These are phyloP conservation scores for Nicotiana knightiana DNA, from an alignment of 257 asterid genomes.

Conservation along the genomic window DNA sequence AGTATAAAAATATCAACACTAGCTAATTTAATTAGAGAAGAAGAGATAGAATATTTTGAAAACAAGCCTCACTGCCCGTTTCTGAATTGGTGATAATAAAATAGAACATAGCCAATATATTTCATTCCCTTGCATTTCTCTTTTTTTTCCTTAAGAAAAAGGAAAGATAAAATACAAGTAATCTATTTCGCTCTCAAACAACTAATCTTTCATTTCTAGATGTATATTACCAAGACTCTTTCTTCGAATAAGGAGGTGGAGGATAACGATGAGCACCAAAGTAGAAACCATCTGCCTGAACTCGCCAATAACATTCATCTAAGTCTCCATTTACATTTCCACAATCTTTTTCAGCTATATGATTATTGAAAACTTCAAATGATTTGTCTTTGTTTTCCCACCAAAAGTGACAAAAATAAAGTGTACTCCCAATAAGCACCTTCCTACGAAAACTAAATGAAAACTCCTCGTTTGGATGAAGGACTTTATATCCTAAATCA, in stretches of 20 bases:
- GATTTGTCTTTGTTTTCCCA: not conserved
- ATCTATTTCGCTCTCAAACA: not conserved
- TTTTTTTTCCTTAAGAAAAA: not conserved
- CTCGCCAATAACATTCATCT: not conserved
- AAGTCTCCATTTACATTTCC: not conserved
- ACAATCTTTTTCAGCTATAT: conserved; percentile 6
- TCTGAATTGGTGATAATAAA: no score
- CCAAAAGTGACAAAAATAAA: conserved; percentile 1
- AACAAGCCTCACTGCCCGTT: not conserved
- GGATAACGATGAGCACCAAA: conserved; percentile 5
- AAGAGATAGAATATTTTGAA: not conserved
- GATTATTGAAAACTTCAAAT: not conserved
- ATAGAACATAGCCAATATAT: not conserved
- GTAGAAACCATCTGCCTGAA: conserved; percentile 3
- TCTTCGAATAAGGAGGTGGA: not conserved
- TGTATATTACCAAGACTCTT: not conserved
- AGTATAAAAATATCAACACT: no score
- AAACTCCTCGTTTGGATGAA: not conserved
- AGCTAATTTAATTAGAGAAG: not conserved
- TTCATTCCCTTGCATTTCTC: not conserved
- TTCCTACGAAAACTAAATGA: not conserved
- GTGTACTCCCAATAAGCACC: not conserved
- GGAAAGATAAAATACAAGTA: not conserved
- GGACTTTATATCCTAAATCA: not conserved
- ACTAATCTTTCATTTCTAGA: not conserved